A percentile compares a stretch with the other conserved stretches of the same genome.
phyloP scores from a whole-genome alignment of 78 protist genomes.

The Abeoforma whisleri region DNA sequence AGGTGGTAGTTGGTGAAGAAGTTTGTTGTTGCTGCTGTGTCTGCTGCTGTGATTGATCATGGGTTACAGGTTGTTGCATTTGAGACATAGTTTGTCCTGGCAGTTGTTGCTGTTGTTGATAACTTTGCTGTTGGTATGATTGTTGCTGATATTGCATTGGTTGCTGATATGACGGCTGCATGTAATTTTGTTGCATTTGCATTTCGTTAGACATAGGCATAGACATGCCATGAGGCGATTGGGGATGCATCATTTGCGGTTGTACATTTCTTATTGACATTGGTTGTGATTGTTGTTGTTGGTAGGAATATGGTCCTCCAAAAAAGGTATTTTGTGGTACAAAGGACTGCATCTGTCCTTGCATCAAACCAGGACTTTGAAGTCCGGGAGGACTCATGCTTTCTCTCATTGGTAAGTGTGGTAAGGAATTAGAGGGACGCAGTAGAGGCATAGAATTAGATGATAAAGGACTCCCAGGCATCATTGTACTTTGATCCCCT shows the following conservation, averaged over 20 bases:
- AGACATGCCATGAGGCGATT: too few species aligned
- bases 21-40: not conserved
- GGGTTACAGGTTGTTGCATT: too few species aligned
- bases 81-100: too few species aligned
- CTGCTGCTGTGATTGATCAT: too few species aligned
- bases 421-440: not conserved
- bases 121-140: not conserved
- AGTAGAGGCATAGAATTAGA: not conserved
- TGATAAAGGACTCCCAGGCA: not conserved
- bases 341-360: not conserved
- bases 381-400: not conserved
- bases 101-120: not conserved
- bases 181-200: not conserved
- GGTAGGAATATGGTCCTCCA: not conserved
- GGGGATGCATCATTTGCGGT: too few species aligned
- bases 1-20: too few species aligned
- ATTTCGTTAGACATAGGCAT: too few species aligned
- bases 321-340: not conserved
- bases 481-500: not conserved
- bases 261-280: not conserved
- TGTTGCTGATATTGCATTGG: not conserved
- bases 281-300: slow-evolving; percentile 1
- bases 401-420: not conserved
- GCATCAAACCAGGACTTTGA: not conserved
- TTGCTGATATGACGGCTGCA: not conserved